A percentile compares a stretch with the other conserved stretches of the same genome.
Conservation (phyloP, 176 grass and related monocot species). For the Juncus effusus region DNA sequence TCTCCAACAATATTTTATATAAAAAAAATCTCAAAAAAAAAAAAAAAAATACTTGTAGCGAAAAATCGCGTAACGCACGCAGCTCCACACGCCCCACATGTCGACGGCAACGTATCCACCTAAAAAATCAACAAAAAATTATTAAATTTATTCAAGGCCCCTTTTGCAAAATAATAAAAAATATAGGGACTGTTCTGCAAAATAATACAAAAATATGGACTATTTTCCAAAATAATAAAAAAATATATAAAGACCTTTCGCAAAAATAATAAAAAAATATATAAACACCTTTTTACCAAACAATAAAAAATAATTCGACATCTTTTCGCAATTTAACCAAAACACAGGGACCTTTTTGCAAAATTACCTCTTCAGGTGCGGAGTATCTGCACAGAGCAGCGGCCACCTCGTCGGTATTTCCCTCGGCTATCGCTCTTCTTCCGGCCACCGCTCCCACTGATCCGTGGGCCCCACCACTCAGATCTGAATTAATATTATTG, state of each 20-base stretch:
- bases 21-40: constrained; percentile 5
- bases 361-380: constrained; percentile 79
- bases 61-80: constrained; percentile 69
- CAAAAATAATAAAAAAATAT: no score
- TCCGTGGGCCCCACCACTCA: constrained; percentile 44
- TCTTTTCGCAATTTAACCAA: background rate
- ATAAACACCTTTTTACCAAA: background rate
- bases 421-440: constrained; percentile 79
- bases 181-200: no score
- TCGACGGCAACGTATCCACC: constrained; percentile 88
- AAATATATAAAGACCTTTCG: no score
- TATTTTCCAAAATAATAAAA: background rate
- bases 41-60: constrained; percentile 72
- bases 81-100: constrained; percentile 72
- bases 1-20: background rate
- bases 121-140: constrained; percentile 35
- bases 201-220: no score
- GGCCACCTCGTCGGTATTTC: constrained; percentile 81
- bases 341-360: background rate
- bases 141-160: no score
- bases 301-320: background rate
- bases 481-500: constrained; percentile 29
- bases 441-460: constrained; percentile 82
- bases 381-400: constrained; percentile 73
- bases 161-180: no score